phyloP scores from a whole-genome alignment of 257 asterid genomes.

The Salvia rosmarinus region DNA sequence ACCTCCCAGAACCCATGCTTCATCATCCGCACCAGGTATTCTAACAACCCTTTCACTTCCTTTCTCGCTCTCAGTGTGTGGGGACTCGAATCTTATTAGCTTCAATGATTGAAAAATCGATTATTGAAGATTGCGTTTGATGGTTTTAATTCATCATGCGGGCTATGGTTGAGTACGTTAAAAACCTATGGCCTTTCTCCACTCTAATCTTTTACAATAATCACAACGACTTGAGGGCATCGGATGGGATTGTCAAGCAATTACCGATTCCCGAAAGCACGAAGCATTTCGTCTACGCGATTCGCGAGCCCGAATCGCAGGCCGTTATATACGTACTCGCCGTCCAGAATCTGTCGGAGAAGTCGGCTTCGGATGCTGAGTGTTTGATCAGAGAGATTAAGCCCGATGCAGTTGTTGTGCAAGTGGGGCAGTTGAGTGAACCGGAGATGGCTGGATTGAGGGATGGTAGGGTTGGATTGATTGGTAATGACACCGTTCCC shows the following conservation, averaged over 20 bases:
- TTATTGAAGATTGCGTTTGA: constrained; percentile 12
- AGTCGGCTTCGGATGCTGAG: constrained; percentile 80
- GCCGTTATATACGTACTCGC: constrained; percentile 66
- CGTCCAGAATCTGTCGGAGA: constrained; percentile 84
- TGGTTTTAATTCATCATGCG: constrained; percentile 38
- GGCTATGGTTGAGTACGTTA: constrained; percentile 53
- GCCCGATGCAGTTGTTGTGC: constrained; percentile 96
- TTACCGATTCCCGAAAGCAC: constrained; percentile 74
- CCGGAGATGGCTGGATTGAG: constrained; percentile 36
- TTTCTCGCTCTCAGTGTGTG: neutral
- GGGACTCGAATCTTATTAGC: constrained; percentile 9
- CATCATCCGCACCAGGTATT: constrained; percentile 32
- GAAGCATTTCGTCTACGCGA: constrained; percentile 77
- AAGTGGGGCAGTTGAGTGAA: constrained; percentile 51
- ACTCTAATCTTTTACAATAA: constrained; percentile 30
- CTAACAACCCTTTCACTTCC: neutral
- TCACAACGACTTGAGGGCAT: constrained; percentile 64
- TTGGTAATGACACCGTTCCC: constrained; percentile 52
- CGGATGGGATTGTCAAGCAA: constrained; percentile 66
- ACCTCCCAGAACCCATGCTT: constrained; percentile 13
- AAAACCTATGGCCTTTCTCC: constrained; percentile 78
- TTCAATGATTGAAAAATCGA: constrained; percentile 16
- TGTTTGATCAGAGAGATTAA: constrained; percentile 67
- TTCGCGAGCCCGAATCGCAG: constrained; percentile 65
- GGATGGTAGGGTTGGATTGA: constrained; percentile 34